These are phyloP conservation scores for Saccharum spontaneum DNA, from an alignment of 176 grass and related monocot genomes.

Conservation along the genomic window DNA sequence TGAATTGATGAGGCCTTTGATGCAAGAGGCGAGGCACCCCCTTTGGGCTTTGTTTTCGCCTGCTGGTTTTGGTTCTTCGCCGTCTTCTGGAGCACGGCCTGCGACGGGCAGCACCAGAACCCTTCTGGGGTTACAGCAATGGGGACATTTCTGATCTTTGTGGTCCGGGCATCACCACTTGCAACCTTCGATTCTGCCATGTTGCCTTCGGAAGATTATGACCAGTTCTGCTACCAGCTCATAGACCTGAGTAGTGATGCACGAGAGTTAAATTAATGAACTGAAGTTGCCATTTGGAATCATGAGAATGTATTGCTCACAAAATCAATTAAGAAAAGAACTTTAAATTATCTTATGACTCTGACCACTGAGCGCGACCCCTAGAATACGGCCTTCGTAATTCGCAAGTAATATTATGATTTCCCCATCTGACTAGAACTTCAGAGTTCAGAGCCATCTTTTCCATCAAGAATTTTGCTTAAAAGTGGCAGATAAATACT, in stretches of 20 bases:
- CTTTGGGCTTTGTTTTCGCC: slow-evolving; percentile 48
- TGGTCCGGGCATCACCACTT: slow-evolving; percentile 39
- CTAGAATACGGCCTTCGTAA: not conserved
- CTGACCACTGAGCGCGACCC: not conserved
- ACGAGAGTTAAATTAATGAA: not conserved
- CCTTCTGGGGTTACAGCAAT: slow-evolving; percentile 93
- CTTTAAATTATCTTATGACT: not conserved
- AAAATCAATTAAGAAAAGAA: not conserved
- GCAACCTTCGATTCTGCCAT: slow-evolving; percentile 71
- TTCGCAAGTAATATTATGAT: not conserved
- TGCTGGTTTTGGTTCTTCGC: slow-evolving; percentile 65
- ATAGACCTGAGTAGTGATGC: slow-evolving; percentile 31
- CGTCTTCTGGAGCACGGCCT: slow-evolving; percentile 78
- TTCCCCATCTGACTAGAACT: not conserved
- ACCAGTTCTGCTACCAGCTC: not conserved
- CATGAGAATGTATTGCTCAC: not conserved
- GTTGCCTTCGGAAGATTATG: not conserved
- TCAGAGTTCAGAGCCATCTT: not conserved
- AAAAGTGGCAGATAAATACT: not conserved
- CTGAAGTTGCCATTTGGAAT: not conserved
- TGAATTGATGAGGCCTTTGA: slow-evolving; percentile 72
- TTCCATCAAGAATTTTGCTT: not conserved
- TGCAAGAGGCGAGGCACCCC: slow-evolving; percentile 46
- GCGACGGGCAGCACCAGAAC: slow-evolving; percentile 97
- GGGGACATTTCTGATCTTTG: slow-evolving; percentile 76